Conservation (phyloP, 1,284 basidiomycete genomes). For the Apiotrichum mycotoxinovorans region DNA sequence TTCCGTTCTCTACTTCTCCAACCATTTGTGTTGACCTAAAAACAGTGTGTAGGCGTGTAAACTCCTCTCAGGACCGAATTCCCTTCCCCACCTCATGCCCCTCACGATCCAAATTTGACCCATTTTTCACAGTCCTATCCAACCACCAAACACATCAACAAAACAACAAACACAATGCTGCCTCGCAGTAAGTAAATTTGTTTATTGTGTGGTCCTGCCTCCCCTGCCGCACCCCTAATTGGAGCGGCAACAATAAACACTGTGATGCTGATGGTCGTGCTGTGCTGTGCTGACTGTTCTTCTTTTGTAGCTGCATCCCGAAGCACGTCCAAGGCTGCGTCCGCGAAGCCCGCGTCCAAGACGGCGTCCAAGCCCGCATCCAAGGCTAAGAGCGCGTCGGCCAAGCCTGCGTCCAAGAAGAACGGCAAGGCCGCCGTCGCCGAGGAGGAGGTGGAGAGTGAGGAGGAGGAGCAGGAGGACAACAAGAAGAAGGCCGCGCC, state of each 20-base stretch:
- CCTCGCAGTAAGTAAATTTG: slow-evolving; percentile 2
- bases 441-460: slow-evolving; percentile 9
- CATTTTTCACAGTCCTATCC: too few species aligned
- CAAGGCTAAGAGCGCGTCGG: slow-evolving; percentile 9
- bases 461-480: slow-evolving; percentile 2
- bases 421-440: slow-evolving; percentile 7
- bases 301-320: slow-evolving; percentile 3
- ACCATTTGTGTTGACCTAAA: too few species aligned
- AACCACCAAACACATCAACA: neutral
- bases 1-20: too few species aligned
- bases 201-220: too few species aligned
- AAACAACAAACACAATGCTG: slow-evolving; percentile 10
- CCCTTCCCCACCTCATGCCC: too few species aligned
- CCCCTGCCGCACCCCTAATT: too few species aligned
- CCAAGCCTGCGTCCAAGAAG: slow-evolving; percentile 21
- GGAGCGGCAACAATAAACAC: neutral
- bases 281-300: too few species aligned
- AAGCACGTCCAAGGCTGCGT: slow-evolving; percentile 8
- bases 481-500: slow-evolving; percentile 6
- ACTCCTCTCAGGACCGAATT: too few species aligned
- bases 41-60: too few species aligned
- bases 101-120: too few species aligned
- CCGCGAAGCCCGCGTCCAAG: slow-evolving; percentile 13
- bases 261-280: too few species aligned
- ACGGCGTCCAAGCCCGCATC: neutral